Evolutionary conservation across 306 rosid species (phyloP), one percentile per base, ranked within the genome.

Genomic region (Oxytropis ochrocephala): DNA sequence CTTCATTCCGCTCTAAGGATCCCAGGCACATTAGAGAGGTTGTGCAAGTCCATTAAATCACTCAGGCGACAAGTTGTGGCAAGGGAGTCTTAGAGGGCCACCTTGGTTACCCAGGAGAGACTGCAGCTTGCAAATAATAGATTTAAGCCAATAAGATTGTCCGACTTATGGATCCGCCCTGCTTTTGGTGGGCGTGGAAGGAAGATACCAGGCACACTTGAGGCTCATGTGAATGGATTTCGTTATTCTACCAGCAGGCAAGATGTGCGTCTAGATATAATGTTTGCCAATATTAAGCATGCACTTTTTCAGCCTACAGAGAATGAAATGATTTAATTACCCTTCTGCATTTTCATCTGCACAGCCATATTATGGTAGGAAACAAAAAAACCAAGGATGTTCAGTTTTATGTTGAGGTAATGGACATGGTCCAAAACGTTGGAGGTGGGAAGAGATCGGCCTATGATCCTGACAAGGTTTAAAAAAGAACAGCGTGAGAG

Each of bases 291-390:
- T 77, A 79, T 93, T 48, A 93, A 93, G 77, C 98, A 93, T 85
- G 96, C 98, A 2, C 83, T 90, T 64, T 93, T 90, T 68, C 98
- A 93, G 88, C 97, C 98, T n/a, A 96, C 98, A 11, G 97, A 93
- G 76, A 93, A 93, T 76, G 98, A 93, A 78, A 90, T 93, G 98
- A 93, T 90, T 79, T 97, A 93, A 83, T n/a, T n/a, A n/a, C n/a
- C n/a, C n/a, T n/a, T n/a, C n/a, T n/a, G n/a, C n/a, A n/a, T n/a
- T n/a, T n/a, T n/a, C n/a, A n/a, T n/a, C n/a, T n/a, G n/a, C n/a
- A n/a, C n/a, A n/a, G n/a, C n/a, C n/a, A n/a, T n/a, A n/a, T n/a
- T n/a, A n/a, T n/a, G n/a, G n/a, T n/a, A n/a, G n/a, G n/a, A n/a
- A n/a, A n/a, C n/a, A n/a, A n/a, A n/a, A n/a, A n/a, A n/a, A n/a